Percentiles rank a stretch among this genome's conserved stretches.
phyloP scores from a whole-genome alignment of 1,139 yeast species.

The Diutina rugosa region DNA sequence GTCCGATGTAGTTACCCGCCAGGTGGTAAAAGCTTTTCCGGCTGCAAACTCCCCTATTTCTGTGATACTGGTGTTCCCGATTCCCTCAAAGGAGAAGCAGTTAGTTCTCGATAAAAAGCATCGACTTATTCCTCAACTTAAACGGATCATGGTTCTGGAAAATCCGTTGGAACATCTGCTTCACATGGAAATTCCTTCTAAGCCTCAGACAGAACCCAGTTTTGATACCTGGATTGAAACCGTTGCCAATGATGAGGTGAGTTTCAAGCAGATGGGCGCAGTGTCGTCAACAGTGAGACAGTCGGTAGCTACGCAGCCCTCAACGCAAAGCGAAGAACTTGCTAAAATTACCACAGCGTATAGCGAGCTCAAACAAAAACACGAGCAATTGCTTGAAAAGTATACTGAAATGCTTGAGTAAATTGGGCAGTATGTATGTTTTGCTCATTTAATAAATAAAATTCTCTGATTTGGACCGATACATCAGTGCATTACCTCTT shows the following conservation, averaged over 20 bases:
- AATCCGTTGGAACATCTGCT: slow-evolving; percentile 38
- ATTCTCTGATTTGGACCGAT: too few species aligned
- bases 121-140: slow-evolving; percentile 39
- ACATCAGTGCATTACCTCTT: not conserved
- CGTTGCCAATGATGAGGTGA: not conserved
- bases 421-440: not conserved
- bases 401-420: slow-evolving; percentile 27
- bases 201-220: not conserved
- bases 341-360: slow-evolving; percentile 28
- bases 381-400: slow-evolving; percentile 45
- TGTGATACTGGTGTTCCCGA: slow-evolving; percentile 8
- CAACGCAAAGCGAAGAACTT: not conserved
- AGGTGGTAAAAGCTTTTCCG: slow-evolving; percentile 54
- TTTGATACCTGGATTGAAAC: not conserved
- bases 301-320: not conserved
- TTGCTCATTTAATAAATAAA: not conserved
- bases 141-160: slow-evolving; percentile 38
- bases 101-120: slow-evolving; percentile 25
- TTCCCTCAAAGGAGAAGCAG: slow-evolving; percentile 5
- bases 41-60: slow-evolving; percentile 32
- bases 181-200: slow-evolving; percentile 26
- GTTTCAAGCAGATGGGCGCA: not conserved
- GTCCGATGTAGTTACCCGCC: slow-evolving; percentile 67
- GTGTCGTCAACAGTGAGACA: not conserved
- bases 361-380: slow-evolving; percentile 41